These are phyloP conservation scores for Lecanicillium sp. DNA, from an alignment of 2,329 filamentous ascomycete genomes.

Conservation along the genomic window DNA sequence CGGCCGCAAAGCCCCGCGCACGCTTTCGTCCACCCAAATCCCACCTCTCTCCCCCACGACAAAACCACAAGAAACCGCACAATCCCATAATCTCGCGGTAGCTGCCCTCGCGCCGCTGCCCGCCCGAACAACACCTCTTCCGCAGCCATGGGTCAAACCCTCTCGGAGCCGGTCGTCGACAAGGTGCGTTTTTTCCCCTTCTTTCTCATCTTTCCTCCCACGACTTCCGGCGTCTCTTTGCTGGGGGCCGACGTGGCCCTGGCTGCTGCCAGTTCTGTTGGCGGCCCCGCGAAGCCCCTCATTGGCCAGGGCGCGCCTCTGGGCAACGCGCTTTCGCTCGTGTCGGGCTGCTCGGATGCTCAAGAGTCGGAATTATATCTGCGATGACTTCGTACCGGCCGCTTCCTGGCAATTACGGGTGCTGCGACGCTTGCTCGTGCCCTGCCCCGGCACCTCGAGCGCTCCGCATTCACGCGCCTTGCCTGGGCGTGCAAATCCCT, in stretches of 20 bases:
- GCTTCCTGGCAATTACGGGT: no score
- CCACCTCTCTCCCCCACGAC: conserved; percentile 10
- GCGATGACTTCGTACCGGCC: no score
- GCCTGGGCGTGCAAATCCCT: conserved; percentile 12
- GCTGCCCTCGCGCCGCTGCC: conserved; percentile 14
- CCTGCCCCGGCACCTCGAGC: no score
- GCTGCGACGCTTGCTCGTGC: no score
- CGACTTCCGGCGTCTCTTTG: background rate
- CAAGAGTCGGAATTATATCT: background rate
- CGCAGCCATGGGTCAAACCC: conserved; percentile 86
- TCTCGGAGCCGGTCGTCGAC: conserved; percentile 97
- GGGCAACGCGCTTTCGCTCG: background rate
- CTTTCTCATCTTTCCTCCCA: background rate
- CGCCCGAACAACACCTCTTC: conserved; percentile 13
- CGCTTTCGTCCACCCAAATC: conserved; percentile 5
- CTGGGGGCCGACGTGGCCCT: no score
- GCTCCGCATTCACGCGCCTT: conserved; percentile 1
- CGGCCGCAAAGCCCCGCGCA: conserved; percentile 8
- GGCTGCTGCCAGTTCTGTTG: background rate
- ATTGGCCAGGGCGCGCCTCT: background rate
- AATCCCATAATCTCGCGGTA: conserved; percentile 13
- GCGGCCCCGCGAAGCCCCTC: background rate
- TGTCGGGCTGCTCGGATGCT: background rate
- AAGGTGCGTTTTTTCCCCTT: conserved; percentile 60
- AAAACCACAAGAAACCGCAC: conserved; percentile 6